These are phyloP conservation scores for Carnegiea gigantea DNA, from an alignment of 179 eudicot genomes.

Conservation along the genomic window DNA sequence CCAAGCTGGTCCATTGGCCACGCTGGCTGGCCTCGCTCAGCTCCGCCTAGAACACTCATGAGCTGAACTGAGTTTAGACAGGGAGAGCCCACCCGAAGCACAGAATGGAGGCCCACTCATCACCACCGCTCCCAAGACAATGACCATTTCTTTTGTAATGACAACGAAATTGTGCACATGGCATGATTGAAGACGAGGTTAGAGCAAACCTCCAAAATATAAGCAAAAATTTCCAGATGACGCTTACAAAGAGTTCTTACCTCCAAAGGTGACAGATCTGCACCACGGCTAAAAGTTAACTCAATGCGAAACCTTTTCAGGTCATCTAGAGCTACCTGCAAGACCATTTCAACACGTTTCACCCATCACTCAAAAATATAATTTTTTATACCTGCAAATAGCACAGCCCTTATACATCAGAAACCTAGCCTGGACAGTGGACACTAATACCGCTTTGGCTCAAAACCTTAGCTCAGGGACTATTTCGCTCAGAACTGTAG, in stretches of 20 bases:
- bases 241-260: slow-evolving; percentile 34
- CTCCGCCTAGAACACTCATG: too few species aligned
- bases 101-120: too few species aligned
- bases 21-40: too few species aligned
- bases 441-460: background rate
- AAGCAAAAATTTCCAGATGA: too few species aligned
- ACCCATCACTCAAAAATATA: background rate
- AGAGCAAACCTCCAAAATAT: background rate
- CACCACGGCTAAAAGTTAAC: slow-evolving; percentile 97
- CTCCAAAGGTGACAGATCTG: slow-evolving; percentile 95
- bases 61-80: too few species aligned
- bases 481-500: background rate
- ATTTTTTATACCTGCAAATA: background rate
- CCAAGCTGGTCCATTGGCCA: too few species aligned
- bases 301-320: slow-evolving; percentile 85
- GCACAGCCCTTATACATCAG: background rate
- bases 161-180: background rate
- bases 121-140: background rate
- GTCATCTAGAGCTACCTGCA: slow-evolving; percentile 86
- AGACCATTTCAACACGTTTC: slow-evolving; percentile 11
- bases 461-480: background rate
- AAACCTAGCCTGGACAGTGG: background rate
- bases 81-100: too few species aligned
- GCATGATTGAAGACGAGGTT: background rate
- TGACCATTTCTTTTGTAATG: background rate